These are phyloP conservation scores for Filobasidium floriforme DNA, from an alignment of 768 basidiomycete species.

Conservation along the genomic window DNA sequence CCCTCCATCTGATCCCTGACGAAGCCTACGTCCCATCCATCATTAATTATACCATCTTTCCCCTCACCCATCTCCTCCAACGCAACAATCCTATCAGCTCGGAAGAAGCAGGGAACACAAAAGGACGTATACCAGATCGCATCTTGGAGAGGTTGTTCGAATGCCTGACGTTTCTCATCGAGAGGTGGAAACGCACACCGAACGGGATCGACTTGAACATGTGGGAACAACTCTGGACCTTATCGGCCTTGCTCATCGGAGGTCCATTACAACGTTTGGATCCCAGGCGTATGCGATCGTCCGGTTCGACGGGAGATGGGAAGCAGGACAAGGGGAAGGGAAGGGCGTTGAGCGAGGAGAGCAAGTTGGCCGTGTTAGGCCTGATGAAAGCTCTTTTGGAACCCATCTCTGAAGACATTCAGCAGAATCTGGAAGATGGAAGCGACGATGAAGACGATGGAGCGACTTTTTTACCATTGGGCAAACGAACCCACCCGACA, in stretches of 20 bases:
- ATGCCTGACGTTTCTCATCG: constrained; percentile 55
- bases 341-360: constrained; percentile 65
- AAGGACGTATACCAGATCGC: constrained; percentile 59
- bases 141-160: constrained; percentile 66
- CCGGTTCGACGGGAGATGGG: constrained; percentile 10
- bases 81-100: constrained; percentile 55
- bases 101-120: background rate
- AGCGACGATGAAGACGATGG: background rate
- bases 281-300: constrained; percentile 45
- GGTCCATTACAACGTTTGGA: constrained; percentile 35
- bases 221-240: constrained; percentile 81
- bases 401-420: constrained; percentile 29
- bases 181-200: constrained; percentile 60
- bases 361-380: constrained; percentile 62
- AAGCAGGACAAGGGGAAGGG: constrained; percentile 56
- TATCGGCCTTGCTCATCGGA: constrained; percentile 60
- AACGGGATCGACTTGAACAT: constrained; percentile 52
- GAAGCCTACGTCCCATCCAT: constrained; percentile 53
- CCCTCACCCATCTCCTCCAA: constrained; percentile 73
- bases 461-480: background rate
- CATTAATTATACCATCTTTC: constrained; percentile 78
- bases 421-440: background rate
- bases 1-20: constrained; percentile 50
- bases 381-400: constrained; percentile 63
- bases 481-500: constrained; percentile 24